Evolutionary conservation across 78 protist species (phyloP), one percentile per base, ranked within the genome.

Genomic region (Pigoraptor vietnamica): DNA sequence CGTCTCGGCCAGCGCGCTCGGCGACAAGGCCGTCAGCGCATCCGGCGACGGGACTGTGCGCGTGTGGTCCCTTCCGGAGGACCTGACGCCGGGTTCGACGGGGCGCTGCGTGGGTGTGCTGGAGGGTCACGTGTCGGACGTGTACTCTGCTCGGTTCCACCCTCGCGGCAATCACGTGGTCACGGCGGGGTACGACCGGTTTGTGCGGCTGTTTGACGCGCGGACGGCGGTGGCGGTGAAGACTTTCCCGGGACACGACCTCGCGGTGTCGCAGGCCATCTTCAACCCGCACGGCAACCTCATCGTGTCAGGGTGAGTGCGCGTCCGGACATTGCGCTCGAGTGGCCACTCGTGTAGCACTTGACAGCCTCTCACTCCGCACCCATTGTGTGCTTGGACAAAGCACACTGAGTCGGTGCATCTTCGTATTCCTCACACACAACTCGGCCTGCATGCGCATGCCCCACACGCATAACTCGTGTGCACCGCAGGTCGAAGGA

Each of bases 241-340:
- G 79, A 55, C 96, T 6, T 93, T 96, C 88, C 39, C 67, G 0
- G 97, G 96, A 1, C 97, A 97, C 89, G 90, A 81, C 19, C 89
- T 93, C 6, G 39, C 94, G 23, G 95, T 95, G 35, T 39, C 96
- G 34, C 29, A 81, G 23, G 96, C 91, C 40, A 81, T 90, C 19
- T 95, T 93, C 90, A 95, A 93, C 81, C 93, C 95, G 79, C 93
- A 93, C 39, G 99, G 98, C 37, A 97, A 97, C 92, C 86, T 97
- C 23, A 36, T 97, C 33, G 91, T 33, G 19, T 37, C 38, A 25
- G 56, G 32, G 33, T 36, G n/a, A 86, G 38, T 25, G 32, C 34
- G 34, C 21, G 34, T 25, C 32, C 1, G 32, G 23, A 2, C 6
- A 21, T 21, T 79, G 34, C 14, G 21, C 84, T 25, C 10, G 23